Conservation (phyloP, 2,329 filamentous ascomycete species). For the Sporothrix pallida region DNA sequence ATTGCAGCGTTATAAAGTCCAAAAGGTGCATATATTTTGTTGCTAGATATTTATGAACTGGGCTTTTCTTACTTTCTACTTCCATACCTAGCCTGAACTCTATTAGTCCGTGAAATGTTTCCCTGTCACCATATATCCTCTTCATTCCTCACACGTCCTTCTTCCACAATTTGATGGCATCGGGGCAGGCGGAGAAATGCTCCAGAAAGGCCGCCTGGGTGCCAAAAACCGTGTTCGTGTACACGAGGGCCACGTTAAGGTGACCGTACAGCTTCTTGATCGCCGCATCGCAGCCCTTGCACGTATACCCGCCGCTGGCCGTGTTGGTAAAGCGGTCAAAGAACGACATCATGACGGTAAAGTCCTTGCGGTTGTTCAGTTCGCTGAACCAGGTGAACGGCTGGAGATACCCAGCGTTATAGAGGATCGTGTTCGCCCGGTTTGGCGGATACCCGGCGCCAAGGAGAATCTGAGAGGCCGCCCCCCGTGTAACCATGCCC, state of each 20-base stretch:
- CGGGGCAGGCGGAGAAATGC: constrained; percentile 17
- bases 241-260: constrained; percentile 1
- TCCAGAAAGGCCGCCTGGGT: constrained; percentile 16
- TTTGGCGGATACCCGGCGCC: neutral
- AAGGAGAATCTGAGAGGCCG: too few relatives aligned
- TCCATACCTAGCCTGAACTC: neutral
- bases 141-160: neutral
- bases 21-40: neutral
- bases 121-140: neutral
- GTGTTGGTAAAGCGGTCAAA: neutral
- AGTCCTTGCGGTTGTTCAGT: neutral
- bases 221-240: constrained; percentile 24
- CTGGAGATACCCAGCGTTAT: constrained; percentile 9
- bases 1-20: neutral
- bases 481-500: too few relatives aligned
- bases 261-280: constrained; percentile 5
- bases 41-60: neutral
- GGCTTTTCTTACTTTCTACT: neutral
- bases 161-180: constrained; percentile 24
- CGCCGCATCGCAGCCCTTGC: constrained; percentile 14
- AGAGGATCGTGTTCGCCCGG: neutral
- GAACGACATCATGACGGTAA: constrained; percentile 29
- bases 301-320: constrained; percentile 12
- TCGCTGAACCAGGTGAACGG: constrained; percentile 24
- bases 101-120: neutral